These are phyloP conservation scores for Penicillium angulare DNA, from an alignment of 495 filamentous ascomycete genomes.

Conservation along the genomic window DNA sequence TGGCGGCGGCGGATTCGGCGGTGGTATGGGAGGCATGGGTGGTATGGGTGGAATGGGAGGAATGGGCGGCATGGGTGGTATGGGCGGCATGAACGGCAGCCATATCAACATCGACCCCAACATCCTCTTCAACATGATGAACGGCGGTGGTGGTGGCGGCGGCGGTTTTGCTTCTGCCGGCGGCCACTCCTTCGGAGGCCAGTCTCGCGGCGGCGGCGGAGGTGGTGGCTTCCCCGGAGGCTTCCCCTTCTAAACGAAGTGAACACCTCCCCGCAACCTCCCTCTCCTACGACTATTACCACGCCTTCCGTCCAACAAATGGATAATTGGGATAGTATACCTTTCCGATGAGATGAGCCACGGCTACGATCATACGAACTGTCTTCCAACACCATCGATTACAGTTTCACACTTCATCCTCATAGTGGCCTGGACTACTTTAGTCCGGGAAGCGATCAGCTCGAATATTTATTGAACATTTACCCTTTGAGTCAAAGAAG, in stretches of 20 bases:
- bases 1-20: conserved; percentile 51
- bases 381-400: neutral
- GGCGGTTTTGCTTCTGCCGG: conserved; percentile 45
- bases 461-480: too few species aligned
- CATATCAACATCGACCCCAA: conserved; percentile 55
- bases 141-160: conserved; percentile 43
- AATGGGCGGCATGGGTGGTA: conserved; percentile 52
- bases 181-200: conserved; percentile 41
- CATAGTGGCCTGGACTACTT: too few species aligned
- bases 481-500: too few species aligned
- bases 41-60: conserved; percentile 54
- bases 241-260: conserved; percentile 42
- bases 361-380: neutral
- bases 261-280: too few species aligned
- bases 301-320: neutral
- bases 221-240: conserved; percentile 39
- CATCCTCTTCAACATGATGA: conserved; percentile 58
- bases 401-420: too few species aligned
- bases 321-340: neutral
- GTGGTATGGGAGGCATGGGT: conserved; percentile 52
- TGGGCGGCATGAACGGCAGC: conserved; percentile 52
- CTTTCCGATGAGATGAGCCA: neutral
- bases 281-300: neutral
- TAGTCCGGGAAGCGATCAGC: too few species aligned
- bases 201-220: conserved; percentile 24